Evolutionary conservation across 2,329 filamentous ascomycete species (phyloP).

Genomic region (Corniculantispora saksenae): DNA sequence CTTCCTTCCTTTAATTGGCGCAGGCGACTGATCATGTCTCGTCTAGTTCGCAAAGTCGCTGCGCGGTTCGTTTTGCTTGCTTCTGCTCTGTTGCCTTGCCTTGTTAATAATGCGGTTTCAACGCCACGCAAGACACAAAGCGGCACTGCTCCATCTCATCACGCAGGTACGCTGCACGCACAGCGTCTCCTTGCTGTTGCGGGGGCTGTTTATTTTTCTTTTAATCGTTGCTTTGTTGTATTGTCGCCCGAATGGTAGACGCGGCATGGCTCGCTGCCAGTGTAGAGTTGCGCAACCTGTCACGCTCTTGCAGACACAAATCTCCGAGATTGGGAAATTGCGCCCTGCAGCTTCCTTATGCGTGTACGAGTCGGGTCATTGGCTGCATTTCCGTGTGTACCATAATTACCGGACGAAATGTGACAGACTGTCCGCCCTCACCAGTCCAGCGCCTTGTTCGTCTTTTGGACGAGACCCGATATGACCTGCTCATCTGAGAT

Average conservation of each 20-base stretch:
- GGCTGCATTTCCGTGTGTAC: neutral
- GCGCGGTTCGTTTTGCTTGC: neutral
- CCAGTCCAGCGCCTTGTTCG: slow-evolving; percentile 41
- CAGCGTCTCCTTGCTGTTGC: neutral
- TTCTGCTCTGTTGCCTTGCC: slow-evolving; percentile 1
- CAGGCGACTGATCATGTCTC: neutral
- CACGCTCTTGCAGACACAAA: neutral
- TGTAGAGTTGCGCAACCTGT: neutral
- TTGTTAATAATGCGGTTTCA: slow-evolving; percentile 7
- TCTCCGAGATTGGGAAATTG: neutral
- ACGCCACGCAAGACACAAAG: slow-evolving; percentile 1
- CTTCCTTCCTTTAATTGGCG: neutral
- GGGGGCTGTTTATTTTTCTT: neutral
- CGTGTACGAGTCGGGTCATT: neutral
- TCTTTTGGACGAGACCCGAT: slow-evolving; percentile 26
- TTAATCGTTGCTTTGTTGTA: neutral
- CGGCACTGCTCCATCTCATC: neutral
- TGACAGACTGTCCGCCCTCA: slow-evolving; percentile 24
- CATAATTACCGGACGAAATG: neutral
- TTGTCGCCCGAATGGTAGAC: neutral
- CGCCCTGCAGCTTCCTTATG: neutral
- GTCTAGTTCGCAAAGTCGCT: neutral
- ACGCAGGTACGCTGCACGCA: too few species aligned
- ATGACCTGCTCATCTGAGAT: slow-evolving; percentile 31
- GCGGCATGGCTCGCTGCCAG: neutral